phyloP scores from a whole-genome alignment of 2,329 filamentous ascomycete genomes.

The Coleophoma eucalyptorum region DNA sequence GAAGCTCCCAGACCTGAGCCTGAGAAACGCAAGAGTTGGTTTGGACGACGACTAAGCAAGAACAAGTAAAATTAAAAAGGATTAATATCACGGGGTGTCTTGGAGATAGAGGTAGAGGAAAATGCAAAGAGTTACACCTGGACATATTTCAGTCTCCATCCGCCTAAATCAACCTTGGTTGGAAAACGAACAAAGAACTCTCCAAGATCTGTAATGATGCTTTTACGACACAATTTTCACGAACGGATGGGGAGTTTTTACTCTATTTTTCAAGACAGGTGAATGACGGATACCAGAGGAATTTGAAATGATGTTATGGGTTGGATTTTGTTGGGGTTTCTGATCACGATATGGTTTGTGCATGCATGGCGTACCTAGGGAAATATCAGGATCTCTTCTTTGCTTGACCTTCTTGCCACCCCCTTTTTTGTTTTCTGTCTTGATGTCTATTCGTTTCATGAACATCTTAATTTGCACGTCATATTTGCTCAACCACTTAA shows the following conservation, averaged over 20 bases:
- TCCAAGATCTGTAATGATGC: too few relatives aligned
- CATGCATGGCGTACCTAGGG: conserved; percentile 12
- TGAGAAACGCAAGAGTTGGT: conserved; percentile 89
- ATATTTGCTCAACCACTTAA: too few relatives aligned
- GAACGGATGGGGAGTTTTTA: neutral
- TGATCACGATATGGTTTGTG: conserved; percentile 6
- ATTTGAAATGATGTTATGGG: conserved; percentile 9
- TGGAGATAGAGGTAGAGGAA: neutral
- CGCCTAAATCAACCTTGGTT: conserved; percentile 1
- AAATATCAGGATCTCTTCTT: too few relatives aligned
- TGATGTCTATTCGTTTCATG: too few relatives aligned
- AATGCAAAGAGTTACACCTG: neutral
- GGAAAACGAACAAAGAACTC: neutral
- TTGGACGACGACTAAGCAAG: conserved; percentile 77
- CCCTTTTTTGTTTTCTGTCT: too few relatives aligned
- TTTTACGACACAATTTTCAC: too few relatives aligned
- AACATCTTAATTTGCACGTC: too few relatives aligned
- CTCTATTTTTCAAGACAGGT: too few relatives aligned
- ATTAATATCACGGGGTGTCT: conserved; percentile 2
- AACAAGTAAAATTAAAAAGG: conserved; percentile 26
- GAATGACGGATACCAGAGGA: neutral
- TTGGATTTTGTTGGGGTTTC: conserved; percentile 6
- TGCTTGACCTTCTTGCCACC: too few relatives aligned
- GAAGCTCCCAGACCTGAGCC: conserved; percentile 10
- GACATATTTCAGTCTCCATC: neutral